These are phyloP conservation scores for Solanum hybrid DNA, from an alignment of 305 asterid species.

Conservation along the genomic window DNA sequence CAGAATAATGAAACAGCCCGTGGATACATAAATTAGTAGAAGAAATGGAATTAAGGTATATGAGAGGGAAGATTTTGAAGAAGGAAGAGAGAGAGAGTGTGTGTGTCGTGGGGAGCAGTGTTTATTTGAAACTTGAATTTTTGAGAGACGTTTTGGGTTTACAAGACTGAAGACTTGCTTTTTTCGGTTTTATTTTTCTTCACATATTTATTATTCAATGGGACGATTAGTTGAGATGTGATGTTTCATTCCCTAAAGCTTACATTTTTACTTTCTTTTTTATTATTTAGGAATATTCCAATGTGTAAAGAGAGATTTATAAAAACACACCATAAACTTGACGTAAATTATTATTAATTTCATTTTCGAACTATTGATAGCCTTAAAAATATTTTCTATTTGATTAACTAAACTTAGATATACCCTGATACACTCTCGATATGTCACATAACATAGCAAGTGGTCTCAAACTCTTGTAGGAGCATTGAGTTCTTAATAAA, in stretches of 20 bases:
- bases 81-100: neutral
- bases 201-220: neutral
- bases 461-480: no score
- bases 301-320: no score
- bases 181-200: neutral
- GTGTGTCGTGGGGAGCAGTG: constrained; percentile 3
- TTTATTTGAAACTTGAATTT: neutral
- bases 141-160: constrained; percentile 5
- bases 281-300: neutral
- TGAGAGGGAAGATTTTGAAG: neutral
- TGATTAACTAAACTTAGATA: no score
- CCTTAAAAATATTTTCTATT: no score
- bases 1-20: neutral
- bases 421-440: no score
- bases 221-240: neutral
- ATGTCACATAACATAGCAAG: no score
- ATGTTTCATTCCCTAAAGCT: neutral
- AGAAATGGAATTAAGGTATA: neutral
- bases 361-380: no score
- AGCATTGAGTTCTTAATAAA: no score
- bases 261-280: neutral
- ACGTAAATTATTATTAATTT: no score
- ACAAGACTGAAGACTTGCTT: neutral
- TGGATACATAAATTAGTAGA: neutral
- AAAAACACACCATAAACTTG: no score